phyloP scores from a whole-genome alignment of 1,284 basidiomycete species.

The Paramarasmius palmivorus region DNA sequence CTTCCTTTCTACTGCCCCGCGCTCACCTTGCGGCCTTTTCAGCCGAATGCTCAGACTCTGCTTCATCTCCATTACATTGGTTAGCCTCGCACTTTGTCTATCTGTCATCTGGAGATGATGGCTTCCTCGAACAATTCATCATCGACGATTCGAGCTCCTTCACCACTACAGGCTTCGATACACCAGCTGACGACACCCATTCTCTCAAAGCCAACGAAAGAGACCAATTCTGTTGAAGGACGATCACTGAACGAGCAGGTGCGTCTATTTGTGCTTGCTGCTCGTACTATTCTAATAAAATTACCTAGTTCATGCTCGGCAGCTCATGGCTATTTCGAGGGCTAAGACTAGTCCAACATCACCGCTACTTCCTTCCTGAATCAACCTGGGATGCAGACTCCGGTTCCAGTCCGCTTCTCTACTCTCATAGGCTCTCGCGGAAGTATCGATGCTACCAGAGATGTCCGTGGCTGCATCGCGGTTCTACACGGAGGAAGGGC shows the following conservation, averaged over 20 bases:
- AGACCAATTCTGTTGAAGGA: conserved; percentile 9
- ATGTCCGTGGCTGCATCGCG: conserved; percentile 15
- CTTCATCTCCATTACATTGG: too few species aligned
- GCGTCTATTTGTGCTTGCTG: background rate
- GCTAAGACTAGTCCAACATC: conserved; percentile 17
- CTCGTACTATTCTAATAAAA: background rate
- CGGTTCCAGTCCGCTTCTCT: conserved; percentile 17
- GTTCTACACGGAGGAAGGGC: conserved; percentile 12
- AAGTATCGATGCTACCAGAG: conserved; percentile 16
- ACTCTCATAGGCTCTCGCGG: conserved; percentile 18
- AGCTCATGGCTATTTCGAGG: conserved; percentile 23
- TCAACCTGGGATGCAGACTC: conserved; percentile 19
- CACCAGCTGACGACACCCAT: conserved; percentile 10
- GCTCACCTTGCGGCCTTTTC: too few species aligned
- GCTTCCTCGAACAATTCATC: conserved; percentile 8
- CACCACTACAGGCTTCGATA: conserved; percentile 10
- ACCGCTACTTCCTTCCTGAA: conserved; percentile 8
- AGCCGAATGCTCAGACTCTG: too few species aligned
- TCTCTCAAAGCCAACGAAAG: conserved; percentile 6
- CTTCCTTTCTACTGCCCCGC: too few species aligned
- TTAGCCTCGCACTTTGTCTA: too few species aligned
- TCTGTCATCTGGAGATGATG: conserved; percentile 9
- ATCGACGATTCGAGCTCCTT: conserved; percentile 3
- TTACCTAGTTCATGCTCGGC: conserved; percentile 20
- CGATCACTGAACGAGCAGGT: conserved; percentile 8